Evolutionary conservation across 371 early-diverging fungal species (phyloP).

Genomic region (Apophysomyces sp.): DNA sequence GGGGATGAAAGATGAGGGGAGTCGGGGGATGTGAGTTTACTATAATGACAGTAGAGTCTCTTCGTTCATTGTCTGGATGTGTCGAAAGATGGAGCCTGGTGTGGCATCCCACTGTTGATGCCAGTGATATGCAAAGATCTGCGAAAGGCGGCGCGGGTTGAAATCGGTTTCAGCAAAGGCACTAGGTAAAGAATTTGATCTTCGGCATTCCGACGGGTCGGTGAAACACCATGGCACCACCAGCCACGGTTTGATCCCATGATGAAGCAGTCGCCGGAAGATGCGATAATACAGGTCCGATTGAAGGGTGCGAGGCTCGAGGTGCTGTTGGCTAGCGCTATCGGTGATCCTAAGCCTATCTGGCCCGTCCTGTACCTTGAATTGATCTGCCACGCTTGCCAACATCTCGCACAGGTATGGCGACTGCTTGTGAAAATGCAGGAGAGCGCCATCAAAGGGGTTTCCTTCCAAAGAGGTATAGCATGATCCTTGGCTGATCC

Average conservation of each 20-base stretch:
- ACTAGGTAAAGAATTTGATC: constrained; percentile 20
- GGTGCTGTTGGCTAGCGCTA: not conserved
- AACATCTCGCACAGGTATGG: constrained; percentile 46
- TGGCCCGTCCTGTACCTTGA: not conserved
- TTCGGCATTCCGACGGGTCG: constrained; percentile 37
- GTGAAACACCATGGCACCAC: constrained; percentile 52
- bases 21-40: not conserved
- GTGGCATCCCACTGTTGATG: not conserved
- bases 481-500: constrained; percentile 45
- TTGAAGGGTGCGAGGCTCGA: no score
- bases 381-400: not conserved
- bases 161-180: not conserved
- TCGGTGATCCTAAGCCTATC: not conserved
- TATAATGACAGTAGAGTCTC: not conserved
- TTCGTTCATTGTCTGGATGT: not conserved
- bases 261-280: constrained; percentile 28
- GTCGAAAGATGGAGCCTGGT: not conserved
- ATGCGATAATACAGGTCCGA: constrained; percentile 25
- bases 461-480: constrained; percentile 26
- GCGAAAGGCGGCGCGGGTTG: not conserved
- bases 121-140: constrained; percentile 17
- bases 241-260: constrained; percentile 36
- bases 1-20: not conserved
- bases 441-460: constrained; percentile 30
- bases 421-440: constrained; percentile 36